phyloP scores from a whole-genome alignment of 108 stramenopile genomes.

The Nitzschia sp. region DNA sequence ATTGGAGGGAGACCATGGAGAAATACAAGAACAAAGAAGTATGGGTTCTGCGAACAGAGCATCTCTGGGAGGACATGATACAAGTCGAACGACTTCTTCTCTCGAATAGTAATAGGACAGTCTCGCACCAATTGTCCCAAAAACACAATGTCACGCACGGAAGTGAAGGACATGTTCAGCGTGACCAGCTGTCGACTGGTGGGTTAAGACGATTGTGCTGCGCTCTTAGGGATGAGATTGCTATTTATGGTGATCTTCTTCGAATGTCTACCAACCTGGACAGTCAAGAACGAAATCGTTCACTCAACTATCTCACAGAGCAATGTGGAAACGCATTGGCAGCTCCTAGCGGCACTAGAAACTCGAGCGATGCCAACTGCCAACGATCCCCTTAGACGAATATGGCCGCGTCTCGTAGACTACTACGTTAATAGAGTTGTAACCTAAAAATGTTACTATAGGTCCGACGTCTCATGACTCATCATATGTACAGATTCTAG shows the following conservation, averaged over 20 bases:
- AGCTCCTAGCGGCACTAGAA: too few relatives aligned
- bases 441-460: too few relatives aligned
- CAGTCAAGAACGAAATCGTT: not conserved
- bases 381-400: too few relatives aligned
- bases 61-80: constrained; percentile 32
- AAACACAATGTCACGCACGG: constrained; percentile 24
- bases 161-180: constrained; percentile 15
- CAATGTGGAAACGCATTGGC: not conserved
- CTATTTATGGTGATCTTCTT: constrained; percentile 8
- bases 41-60: constrained; percentile 40
- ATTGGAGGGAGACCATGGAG: constrained; percentile 19
- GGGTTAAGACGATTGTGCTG: constrained; percentile 13
- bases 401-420: too few relatives aligned
- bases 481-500: too few relatives aligned
- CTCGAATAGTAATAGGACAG: not conserved
- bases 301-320: not conserved
- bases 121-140: not conserved
- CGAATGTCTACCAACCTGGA: constrained; percentile 8
- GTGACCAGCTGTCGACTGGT: not conserved
- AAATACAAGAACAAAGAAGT: constrained; percentile 32
- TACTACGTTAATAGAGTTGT: too few relatives aligned
- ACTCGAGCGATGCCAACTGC: too few relatives aligned
- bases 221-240: constrained; percentile 11
- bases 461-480: too few relatives aligned
- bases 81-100: not conserved